Evolutionary conservation across 345 rosid genomes (phyloP), one percentile per base, ranked within the genome.

Genomic region (Triadica sebifera): DNA sequence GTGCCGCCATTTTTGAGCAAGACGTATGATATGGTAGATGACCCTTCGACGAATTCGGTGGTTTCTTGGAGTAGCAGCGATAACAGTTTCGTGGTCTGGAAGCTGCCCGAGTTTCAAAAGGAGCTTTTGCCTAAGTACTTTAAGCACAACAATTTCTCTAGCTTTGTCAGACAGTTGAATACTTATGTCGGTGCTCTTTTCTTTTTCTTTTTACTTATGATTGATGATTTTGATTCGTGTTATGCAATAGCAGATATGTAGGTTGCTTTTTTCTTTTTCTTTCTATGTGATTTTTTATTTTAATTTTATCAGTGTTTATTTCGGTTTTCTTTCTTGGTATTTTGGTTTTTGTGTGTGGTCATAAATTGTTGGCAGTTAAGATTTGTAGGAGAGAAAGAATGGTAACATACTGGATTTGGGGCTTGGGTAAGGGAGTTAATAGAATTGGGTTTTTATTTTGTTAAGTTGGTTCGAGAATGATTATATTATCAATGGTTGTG

Each of bases 101-200:
- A 62, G 43, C 65, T 78, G 13, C 77, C 74, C 10, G 81, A 73
- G 60, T 73, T 78, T 59, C 77, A 73, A 13, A 78, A 45, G 56
- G 70, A 68, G 8, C 70, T 78, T 16, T 43, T 78, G 25, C 81
- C 81, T 6, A 73, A 78, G 43, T 73, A 71, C 80, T 93, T 93
- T 80, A 91, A 93, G 90, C 98, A 93, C 78, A 89, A 83, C 65
- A 93, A 93, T 79, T 91, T 91, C 87, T 89, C 96, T 53, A 91
- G 98, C 85, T 93, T 93, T 53, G 96, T 93, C 81, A 86, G 98
- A 41, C 98, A 93, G 78, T 79, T 93, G 43, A 93, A 93, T 69
- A 93, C 98, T 65, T 93, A 91, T 70, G 97, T 93, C 73, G 24
- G 89, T 64, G 9, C 67, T 62, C 49, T 22, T 12, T 12, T 65